These are phyloP conservation scores for Lolium multiflorum DNA, from an alignment of 176 grass and related monocot species.

Conservation along the genomic window DNA sequence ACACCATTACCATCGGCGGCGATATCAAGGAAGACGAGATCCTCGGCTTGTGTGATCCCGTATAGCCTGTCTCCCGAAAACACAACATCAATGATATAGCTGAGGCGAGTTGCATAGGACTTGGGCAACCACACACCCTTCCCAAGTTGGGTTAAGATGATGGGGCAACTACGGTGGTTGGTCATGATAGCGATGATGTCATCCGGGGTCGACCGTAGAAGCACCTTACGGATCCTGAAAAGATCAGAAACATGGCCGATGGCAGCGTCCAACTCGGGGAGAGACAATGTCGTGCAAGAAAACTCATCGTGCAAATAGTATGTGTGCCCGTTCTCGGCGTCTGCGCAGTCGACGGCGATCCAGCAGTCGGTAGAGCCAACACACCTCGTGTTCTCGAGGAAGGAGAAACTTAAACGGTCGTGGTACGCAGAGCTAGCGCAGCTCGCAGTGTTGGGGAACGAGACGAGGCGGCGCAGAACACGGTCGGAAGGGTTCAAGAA, in stretches of 20 bases:
- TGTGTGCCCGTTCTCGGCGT: background rate
- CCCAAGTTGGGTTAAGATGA: background rate
- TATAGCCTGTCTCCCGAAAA: constrained; percentile 3
- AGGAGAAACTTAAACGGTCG: no score
- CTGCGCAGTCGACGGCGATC: no score
- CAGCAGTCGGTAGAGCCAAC: background rate
- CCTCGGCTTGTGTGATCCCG: background rate
- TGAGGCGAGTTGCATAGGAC: background rate
- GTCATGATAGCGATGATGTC: background rate
- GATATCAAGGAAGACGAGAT: background rate
- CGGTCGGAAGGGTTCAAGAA: background rate
- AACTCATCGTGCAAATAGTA: background rate
- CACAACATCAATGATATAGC: background rate
- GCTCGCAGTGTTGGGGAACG: background rate
- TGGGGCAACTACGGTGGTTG: background rate
- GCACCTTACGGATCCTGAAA: no score
- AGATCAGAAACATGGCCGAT: background rate
- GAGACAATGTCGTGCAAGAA: background rate
- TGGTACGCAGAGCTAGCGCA: no score
- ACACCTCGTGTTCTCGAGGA: background rate
- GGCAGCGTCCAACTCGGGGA: background rate
- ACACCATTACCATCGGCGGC: no score
- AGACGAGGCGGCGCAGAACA: background rate
- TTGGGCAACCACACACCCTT: background rate
- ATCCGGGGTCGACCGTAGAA: no score